Percentiles rank a stretch among this genome's conserved stretches.
These are phyloP conservation scores for Fonsecaea monophora DNA, from an alignment of 2,329 filamentous ascomycete genomes.

Conservation along the genomic window DNA sequence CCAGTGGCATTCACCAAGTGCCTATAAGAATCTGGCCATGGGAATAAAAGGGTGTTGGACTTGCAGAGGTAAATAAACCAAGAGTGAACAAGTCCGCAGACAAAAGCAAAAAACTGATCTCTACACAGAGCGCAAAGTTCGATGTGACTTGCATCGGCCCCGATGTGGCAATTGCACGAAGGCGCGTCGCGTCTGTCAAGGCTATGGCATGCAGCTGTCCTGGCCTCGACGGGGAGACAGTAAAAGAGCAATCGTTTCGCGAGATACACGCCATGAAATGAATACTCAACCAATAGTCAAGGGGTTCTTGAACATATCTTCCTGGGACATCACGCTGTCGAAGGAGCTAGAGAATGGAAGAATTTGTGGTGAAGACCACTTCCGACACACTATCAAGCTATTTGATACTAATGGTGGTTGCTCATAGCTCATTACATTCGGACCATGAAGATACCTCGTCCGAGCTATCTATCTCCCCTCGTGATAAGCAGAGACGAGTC, in stretches of 20 bases:
- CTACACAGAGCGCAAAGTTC: constrained; percentile 33
- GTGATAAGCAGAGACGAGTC: constrained; percentile 26
- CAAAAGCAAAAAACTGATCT: background rate
- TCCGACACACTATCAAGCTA: background rate
- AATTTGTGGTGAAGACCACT: background rate
- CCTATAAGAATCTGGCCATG: background rate
- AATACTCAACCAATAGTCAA: background rate
- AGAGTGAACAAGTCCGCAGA: background rate
- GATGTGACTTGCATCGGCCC: constrained; percentile 33
- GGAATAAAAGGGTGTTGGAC: background rate
- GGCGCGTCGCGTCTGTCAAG: constrained; percentile 32
- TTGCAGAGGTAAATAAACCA: background rate
- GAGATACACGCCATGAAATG: constrained; percentile 13
- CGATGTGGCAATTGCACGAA: constrained; percentile 35
- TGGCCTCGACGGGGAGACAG: constrained; percentile 35
- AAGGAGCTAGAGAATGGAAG: background rate
- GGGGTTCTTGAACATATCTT: background rate
- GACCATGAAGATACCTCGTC: constrained; percentile 28
- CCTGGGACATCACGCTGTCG: background rate
- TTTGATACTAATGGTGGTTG: constrained; percentile 14
- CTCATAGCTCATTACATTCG: constrained; percentile 30
- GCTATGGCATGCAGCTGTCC: constrained; percentile 35
- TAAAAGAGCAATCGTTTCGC: constrained; percentile 29
- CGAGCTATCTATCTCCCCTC: constrained; percentile 28
- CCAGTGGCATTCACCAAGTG: background rate